Conservation (phyloP, 2,329 filamentous ascomycete genomes). For the Chaetomiaceae sp. region DNA sequence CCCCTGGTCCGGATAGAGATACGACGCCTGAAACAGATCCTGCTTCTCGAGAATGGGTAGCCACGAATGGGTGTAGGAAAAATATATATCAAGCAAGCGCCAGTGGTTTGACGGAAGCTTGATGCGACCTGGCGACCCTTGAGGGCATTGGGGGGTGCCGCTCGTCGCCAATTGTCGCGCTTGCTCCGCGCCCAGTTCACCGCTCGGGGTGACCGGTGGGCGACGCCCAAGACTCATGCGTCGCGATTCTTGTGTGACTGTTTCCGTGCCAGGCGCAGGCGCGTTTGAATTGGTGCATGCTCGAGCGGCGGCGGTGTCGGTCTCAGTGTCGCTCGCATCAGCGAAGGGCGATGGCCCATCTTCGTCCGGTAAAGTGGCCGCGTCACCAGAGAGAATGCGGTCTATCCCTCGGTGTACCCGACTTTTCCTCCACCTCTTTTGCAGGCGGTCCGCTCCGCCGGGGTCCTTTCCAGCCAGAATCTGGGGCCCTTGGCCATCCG, state of each 20-base stretch:
- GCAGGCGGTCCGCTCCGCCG: constrained; percentile 49
- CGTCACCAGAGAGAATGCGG: constrained; percentile 49
- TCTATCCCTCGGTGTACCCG: constrained; percentile 59
- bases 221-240: background rate
- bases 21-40: constrained; percentile 47
- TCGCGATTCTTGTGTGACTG: background rate
- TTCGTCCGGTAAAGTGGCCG: constrained; percentile 30
- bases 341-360: constrained; percentile 31
- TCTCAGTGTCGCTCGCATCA: constrained; percentile 31
- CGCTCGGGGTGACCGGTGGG: background rate
- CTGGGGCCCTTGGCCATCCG: constrained; percentile 38
- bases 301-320: constrained; percentile 30
- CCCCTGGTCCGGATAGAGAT: constrained; percentile 36
- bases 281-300: constrained; percentile 1
- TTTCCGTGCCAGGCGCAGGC: background rate
- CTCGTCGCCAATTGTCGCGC: background rate
- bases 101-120: constrained; percentile 51
- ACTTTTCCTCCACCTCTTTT: constrained; percentile 60
- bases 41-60: constrained; percentile 68
- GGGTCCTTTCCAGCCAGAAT: constrained; percentile 50
- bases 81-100: constrained; percentile 65
- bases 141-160: background rate
- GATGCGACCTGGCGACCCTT: background rate
- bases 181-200: background rate
- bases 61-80: constrained; percentile 72